Conservation (phyloP, 768 basidiomycete species). For the Paxillus ammoniavirescens region DNA sequence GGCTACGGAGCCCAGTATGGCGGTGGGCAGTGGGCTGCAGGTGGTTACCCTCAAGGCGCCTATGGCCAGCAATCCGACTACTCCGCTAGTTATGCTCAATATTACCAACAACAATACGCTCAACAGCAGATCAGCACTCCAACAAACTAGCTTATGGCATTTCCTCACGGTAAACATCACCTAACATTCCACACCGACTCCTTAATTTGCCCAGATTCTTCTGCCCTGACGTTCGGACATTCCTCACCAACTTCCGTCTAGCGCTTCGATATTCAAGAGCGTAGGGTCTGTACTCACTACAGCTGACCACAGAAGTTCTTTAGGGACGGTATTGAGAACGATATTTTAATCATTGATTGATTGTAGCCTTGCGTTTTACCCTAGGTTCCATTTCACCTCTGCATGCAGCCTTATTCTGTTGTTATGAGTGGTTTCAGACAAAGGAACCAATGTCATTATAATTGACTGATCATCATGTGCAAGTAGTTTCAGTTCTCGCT, state of each 20-base stretch:
- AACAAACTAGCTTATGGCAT: conserved; percentile 25
- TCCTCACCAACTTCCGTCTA: conserved; percentile 20
- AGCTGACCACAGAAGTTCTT: conserved; percentile 34
- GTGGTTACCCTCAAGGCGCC: conserved; percentile 29
- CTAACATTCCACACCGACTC: conserved; percentile 15
- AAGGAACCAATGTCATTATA: not conserved
- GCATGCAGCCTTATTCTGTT: conserved; percentile 3
- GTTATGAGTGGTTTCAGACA: not conserved
- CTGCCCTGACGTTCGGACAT: conserved; percentile 12
- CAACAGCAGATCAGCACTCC: conserved; percentile 65
- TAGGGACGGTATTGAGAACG: conserved; percentile 26
- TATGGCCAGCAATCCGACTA: conserved; percentile 62
- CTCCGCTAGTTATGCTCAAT: conserved; percentile 74
- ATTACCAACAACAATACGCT: conserved; percentile 86
- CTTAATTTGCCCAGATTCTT: conserved; percentile 14
- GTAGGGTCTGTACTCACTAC: conserved; percentile 34
- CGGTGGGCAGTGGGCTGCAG: conserved; percentile 35
- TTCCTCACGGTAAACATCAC: conserved; percentile 27
- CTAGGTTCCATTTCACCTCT: conserved; percentile 15
- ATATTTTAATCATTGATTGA: conserved; percentile 27
- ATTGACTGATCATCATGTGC: conserved; percentile 3
- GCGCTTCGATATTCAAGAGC: conserved; percentile 13
- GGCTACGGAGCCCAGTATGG: conserved; percentile 47
- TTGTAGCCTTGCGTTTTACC: conserved; percentile 22
- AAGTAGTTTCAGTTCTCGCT: conserved; percentile 14